These are phyloP conservation scores for Chaetomidium leptoderma DNA, from an alignment of 495 filamentous ascomycete species.

Conservation along the genomic window DNA sequence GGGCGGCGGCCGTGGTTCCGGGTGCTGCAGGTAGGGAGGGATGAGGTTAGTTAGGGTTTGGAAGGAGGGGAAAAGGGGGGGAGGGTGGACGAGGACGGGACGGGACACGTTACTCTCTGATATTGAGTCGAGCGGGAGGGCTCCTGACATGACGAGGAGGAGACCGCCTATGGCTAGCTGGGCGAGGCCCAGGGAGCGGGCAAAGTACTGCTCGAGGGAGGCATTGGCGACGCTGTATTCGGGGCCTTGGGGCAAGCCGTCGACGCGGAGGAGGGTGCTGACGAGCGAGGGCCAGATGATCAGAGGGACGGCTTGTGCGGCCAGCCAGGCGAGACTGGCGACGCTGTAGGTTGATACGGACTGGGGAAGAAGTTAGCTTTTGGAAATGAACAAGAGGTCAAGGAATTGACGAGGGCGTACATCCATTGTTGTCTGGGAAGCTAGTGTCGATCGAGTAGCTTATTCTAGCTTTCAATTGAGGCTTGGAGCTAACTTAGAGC, in stretches of 20 bases:
- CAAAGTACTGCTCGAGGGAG: constrained; percentile 67
- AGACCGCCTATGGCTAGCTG: constrained; percentile 63
- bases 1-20: not conserved
- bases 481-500: no score
- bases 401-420: not conserved
- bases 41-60: constrained; percentile 7
- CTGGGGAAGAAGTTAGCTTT: constrained; percentile 33
- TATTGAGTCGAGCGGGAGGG: constrained; percentile 61
- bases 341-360: constrained; percentile 65
- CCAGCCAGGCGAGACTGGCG: constrained; percentile 61
- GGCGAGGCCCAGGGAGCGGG: constrained; percentile 62
- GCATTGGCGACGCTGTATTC: constrained; percentile 30
- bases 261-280: constrained; percentile 45
- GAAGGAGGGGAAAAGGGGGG: not conserved
- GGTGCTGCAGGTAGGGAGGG: not conserved
- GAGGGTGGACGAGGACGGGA: constrained; percentile 11
- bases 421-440: constrained; percentile 12
- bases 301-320: constrained; percentile 61
- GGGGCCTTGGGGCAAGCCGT: constrained; percentile 18
- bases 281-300: constrained; percentile 63
- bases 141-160: constrained; percentile 65
- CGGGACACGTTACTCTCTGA: no score
- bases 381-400: not conserved
- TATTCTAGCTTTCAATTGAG: not conserved
- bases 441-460: not conserved